Base-by-base conservation (phyloP, 1,284 basidiomycete species). In the Apiotrichum veenhuisii region DNA sequence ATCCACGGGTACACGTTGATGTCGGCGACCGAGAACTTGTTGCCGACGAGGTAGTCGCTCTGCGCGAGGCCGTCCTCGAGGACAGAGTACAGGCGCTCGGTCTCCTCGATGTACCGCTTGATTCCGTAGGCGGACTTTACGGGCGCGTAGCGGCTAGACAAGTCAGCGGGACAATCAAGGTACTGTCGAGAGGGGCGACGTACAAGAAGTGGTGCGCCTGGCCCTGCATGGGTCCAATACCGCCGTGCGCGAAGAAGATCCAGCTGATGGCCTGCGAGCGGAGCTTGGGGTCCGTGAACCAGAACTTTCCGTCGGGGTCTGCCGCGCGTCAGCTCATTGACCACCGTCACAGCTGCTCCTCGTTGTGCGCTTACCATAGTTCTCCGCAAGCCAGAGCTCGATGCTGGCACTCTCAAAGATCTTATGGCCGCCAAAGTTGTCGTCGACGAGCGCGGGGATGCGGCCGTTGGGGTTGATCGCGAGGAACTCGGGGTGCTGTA, bases 351-450 rank as follows among this genome's bases (percentile, higher is more conserved):
- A 25, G 12, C 20, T 10, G 20, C 17, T 41, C 40, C 18, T n/a
- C 8, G 3, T 2, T 20, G 52, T n/a, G n/a, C n/a, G n/a, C 55
- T 23, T 33, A 52, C 50, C 84, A 66, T 84, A 85, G 62, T 82
- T 80, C 62, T 85, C 81, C 15, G 78, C 79, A 42, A 88, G 78
- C 73, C 87, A 88, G 14, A 87, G 72, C 47, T 87, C 68, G 64
- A 88, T 87, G 20, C 84, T 84, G 30, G 83, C 82, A 3, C 82
- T 83, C 74, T 89, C 87, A 58, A 86, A 87, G n/a, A 88, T 81
- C 7, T 78, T 69, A 62, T 85, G 85, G 56, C 83, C 75, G 78
- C 67, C 57, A 20, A 82, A 72, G 48, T 71, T 71, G 55, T 73
- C 73, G 57, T 75, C 72, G 15, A 70, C 61, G n/a, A 75, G 71